These are phyloP conservation scores for Caloboletus firmus DNA, from an alignment of 1,284 basidiomycete genomes.

Conservation along the genomic window DNA sequence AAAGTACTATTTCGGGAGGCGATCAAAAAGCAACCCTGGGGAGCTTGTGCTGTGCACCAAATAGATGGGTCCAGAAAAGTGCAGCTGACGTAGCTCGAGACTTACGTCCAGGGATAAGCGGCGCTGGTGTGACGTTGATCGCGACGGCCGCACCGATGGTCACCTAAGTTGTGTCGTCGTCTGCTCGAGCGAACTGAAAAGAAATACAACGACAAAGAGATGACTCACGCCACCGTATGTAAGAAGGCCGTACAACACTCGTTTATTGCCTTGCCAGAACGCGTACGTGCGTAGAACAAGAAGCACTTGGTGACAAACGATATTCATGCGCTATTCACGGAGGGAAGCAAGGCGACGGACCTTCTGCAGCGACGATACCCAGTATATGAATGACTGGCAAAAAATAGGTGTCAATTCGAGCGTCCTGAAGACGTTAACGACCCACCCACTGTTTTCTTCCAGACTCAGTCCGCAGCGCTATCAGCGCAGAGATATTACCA, in stretches of 20 bases:
- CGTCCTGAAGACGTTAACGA: not conserved
- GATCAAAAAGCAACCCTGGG: not conserved
- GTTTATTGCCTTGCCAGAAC: slow-evolving; percentile 19
- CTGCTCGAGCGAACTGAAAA: not conserved
- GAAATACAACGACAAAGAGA: not conserved
- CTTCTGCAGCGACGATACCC: slow-evolving; percentile 15
- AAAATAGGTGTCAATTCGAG: not conserved
- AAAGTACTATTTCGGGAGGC: not conserved
- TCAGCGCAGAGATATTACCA: not conserved
- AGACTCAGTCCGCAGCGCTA: slow-evolving; percentile 3
- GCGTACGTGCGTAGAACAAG: slow-evolving; percentile 24
- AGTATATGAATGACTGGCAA: slow-evolving; percentile 18
- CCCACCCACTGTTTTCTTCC: slow-evolving; percentile 4
- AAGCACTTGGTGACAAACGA: slow-evolving; percentile 11
- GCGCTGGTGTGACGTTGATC: not conserved
- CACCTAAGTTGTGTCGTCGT: not conserved
- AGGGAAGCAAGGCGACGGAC: slow-evolving; percentile 1
- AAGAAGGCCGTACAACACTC: slow-evolving; percentile 13
- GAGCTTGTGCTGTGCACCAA: not conserved
- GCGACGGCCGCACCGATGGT: slow-evolving; percentile 2
- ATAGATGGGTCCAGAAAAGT: not conserved
- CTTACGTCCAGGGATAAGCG: slow-evolving; percentile 9
- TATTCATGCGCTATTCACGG: not conserved
- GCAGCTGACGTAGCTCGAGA: not conserved
- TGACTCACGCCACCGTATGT: slow-evolving; percentile 5